Percentiles rank a stretch among this genome's conserved stretches.
Conservation (phyloP, 495 filamentous ascomycete species). For the Chlorociboria aeruginascens region DNA sequence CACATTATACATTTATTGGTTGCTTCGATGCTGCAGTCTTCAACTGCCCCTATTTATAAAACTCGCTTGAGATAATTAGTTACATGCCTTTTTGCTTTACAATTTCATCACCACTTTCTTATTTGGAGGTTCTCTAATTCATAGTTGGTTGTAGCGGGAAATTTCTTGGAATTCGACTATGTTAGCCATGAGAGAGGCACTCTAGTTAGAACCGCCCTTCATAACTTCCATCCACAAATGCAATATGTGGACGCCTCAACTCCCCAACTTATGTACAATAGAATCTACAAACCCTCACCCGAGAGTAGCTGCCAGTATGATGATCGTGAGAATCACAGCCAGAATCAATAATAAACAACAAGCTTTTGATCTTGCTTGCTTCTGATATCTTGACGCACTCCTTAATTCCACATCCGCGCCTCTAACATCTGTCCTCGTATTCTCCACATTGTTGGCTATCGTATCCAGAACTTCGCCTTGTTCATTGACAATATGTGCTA, state of each 20-base stretch:
- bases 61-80: too few relatives aligned
- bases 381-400: constrained; percentile 79
- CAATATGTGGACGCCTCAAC: background rate
- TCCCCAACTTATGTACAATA: background rate
- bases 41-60: too few relatives aligned
- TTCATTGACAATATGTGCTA: constrained; percentile 89
- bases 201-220: background rate
- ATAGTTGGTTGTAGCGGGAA: too few relatives aligned
- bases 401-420: constrained; percentile 79
- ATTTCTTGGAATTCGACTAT: background rate
- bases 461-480: constrained; percentile 85
- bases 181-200: background rate
- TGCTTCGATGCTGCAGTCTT: too few relatives aligned
- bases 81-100: too few relatives aligned
- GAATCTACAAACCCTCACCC: constrained; percentile 30
- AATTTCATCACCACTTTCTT: too few relatives aligned
- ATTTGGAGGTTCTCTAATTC: too few relatives aligned
- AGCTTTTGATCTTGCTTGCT: constrained; percentile 79
- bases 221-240: background rate
- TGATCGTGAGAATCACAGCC: constrained; percentile 74
- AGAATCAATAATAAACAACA: constrained; percentile 90
- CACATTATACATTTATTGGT: too few relatives aligned
- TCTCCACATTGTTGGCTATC: constrained; percentile 77
- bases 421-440: constrained; percentile 62
- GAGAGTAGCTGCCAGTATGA: constrained; percentile 72